Evolutionary conservation across 441 rosid species (phyloP).

Genomic region (Cnidoscolus chayamansa): DNA sequence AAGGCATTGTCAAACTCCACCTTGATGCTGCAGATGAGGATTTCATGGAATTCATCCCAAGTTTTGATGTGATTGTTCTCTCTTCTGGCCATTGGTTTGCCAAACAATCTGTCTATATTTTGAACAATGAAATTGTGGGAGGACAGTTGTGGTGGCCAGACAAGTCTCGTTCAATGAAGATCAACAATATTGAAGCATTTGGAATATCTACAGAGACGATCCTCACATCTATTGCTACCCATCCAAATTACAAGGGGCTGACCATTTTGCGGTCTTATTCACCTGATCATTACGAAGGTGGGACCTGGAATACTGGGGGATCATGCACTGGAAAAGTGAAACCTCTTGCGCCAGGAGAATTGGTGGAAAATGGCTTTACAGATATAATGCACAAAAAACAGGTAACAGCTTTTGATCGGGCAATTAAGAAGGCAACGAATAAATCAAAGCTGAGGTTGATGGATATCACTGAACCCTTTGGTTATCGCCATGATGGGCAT

Average conservation of each 20-base stretch:
- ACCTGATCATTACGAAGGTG: slow-evolving; percentile 95
- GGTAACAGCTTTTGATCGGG: slow-evolving; percentile 53
- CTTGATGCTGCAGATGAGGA: slow-evolving; percentile 72
- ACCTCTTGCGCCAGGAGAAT: slow-evolving; percentile 54
- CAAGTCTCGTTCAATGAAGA: slow-evolving; percentile 59
- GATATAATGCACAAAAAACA: slow-evolving; percentile 78
- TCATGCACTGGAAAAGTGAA: slow-evolving; percentile 86
- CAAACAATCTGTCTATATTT: slow-evolving; percentile 79
- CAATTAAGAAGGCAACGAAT: slow-evolving; percentile 36
- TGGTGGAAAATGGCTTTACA: slow-evolving; percentile 77
- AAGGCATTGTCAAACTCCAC: slow-evolving; percentile 70
- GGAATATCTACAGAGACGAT: slow-evolving; percentile 81
- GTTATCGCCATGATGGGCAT: slow-evolving; percentile 93
- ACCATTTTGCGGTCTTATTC: slow-evolving; percentile 77
- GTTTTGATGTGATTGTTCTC: slow-evolving; percentile 69
- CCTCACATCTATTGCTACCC: slow-evolving; percentile 53
- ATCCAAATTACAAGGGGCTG: slow-evolving; percentile 76
- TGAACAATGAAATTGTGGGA: slow-evolving; percentile 80
- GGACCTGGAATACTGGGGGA: slow-evolving; percentile 96
- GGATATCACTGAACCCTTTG: slow-evolving; percentile 80
- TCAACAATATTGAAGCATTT: slow-evolving; percentile 77
- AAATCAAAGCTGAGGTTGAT: slow-evolving; percentile 61
- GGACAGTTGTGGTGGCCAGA: slow-evolving; percentile 94
- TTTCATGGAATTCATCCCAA: slow-evolving; percentile 64
- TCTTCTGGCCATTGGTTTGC: slow-evolving; percentile 99